Evolutionary conservation across 768 basidiomycete genomes (phyloP), one percentile per base, ranked within the genome.

Genomic region (Auriscalpium orientale): DNA sequence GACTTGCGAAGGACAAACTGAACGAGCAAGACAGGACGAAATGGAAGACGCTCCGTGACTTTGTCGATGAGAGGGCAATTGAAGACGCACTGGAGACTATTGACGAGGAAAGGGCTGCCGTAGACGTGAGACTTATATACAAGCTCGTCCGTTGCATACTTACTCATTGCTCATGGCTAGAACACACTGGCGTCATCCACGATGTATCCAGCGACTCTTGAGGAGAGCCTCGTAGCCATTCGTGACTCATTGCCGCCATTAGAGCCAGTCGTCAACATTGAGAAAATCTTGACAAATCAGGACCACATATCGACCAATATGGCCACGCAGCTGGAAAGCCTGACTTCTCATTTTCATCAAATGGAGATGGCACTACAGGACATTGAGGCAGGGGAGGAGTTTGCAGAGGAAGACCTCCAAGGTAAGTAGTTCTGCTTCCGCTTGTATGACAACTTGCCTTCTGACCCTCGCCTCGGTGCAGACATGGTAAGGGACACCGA

Each of bases 41-140:
- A 35, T 91, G 90, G 90, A 92, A 90, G 75, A 88, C 86, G 0
- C 65, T 92, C 36, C 79, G 91, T 36, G 89, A 92, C 66, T 92
- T 93, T 67, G 87, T 91, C 37, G 88, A 91, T 62, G 91, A 93
- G 62, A 77, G 83, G 34, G 86, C 83, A 8, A 83, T 92, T 38
- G 91, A 93, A 53, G 86, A 89, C 58, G 76, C 83, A 18, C 66
- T 87, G 47, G 91, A 92, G 53, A 76, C 74, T 1, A 80, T 92
- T 49, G 91, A 93, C 63, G 77, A 72, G 54, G 87, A 91, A 54
- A 74, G 89, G 49, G 75, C 72, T 58, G 73, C 74, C 34, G 71
- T 92, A 38, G 89, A 92, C 56, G 89, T 89, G 58, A 54, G 83
- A 72, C 15, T 1, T 1, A 43, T 43, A 18, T 43, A 28, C 28